These are phyloP conservation scores for Geoglossum cookeanum DNA, from an alignment of 2,329 filamentous ascomycete species.

Conservation along the genomic window DNA sequence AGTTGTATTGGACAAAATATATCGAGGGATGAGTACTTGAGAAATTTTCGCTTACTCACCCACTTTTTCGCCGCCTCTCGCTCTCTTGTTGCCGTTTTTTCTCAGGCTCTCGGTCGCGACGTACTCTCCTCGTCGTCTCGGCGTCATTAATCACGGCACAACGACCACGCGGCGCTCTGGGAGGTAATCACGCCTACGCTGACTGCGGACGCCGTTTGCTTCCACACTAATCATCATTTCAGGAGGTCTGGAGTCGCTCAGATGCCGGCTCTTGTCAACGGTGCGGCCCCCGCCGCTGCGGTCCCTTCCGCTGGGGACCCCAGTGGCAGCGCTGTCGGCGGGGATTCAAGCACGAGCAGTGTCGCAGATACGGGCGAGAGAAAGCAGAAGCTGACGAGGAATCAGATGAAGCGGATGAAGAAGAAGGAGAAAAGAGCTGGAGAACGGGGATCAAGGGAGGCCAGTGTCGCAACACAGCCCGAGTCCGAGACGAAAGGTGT, in stretches of 20 bases:
- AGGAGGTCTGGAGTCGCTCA: neutral
- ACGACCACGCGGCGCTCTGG: neutral
- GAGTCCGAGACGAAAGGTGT: slow-evolving; percentile 19
- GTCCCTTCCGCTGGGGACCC: neutral
- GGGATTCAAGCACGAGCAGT: neutral
- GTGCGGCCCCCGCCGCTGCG: neutral
- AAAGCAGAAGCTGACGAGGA: slow-evolving; percentile 61
- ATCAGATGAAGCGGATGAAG: slow-evolving; percentile 78
- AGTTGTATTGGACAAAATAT: no score
- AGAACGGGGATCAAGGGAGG: neutral
- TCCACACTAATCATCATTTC: neutral
- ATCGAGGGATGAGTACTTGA: no score
- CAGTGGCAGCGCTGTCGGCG: neutral
- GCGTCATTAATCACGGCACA: neutral
- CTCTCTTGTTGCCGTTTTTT: no score
- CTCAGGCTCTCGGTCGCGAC: neutral
- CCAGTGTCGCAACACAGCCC: slow-evolving; percentile 16
- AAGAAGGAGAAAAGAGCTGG: slow-evolving; percentile 70
- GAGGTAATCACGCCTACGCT: neutral
- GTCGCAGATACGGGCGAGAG: neutral
- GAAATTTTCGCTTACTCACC: no score
- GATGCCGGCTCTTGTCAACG: slow-evolving; percentile 1
- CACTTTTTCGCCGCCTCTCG: no score
- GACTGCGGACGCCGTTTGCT: neutral
- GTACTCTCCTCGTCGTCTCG: neutral